Conservation (phyloP, 2,329 filamentous ascomycete species). For the Purpureocillium takamizusanense region DNA sequence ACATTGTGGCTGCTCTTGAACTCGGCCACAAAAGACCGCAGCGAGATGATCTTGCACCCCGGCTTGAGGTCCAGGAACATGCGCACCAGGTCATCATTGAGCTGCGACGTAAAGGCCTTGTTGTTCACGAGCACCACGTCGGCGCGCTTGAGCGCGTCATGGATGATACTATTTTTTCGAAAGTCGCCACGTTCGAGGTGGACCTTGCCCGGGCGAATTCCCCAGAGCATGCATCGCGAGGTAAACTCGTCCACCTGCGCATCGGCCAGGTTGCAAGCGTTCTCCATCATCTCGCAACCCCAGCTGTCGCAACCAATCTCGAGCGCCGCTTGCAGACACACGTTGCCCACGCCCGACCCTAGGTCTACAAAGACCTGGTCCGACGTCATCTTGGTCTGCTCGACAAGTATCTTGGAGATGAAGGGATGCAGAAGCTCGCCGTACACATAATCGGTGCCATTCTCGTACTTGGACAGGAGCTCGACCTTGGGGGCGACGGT, state of each 20-base stretch:
- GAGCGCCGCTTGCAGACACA: conserved; percentile 85
- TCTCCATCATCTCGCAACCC: conserved; percentile 94
- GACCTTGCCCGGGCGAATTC: conserved; percentile 70
- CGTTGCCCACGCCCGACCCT: conserved; percentile 92
- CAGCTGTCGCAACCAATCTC: conserved; percentile 91
- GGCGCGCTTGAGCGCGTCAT: conserved; percentile 66
- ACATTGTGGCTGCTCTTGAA: conserved; percentile 69
- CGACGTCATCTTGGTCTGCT: conserved; percentile 68
- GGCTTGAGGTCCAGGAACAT: conserved; percentile 92
- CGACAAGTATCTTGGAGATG: conserved; percentile 69
- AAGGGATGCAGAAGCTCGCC: conserved; percentile 85
- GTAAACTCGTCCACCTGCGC: conserved; percentile 75
- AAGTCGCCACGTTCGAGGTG: conserved; percentile 79
- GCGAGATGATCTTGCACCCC: conserved; percentile 80
- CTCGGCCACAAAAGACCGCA: conserved; percentile 83
- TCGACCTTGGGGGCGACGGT: conserved; percentile 87
- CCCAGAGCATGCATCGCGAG: conserved; percentile 84
- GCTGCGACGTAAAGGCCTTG: conserved; percentile 81
- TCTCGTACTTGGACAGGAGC: conserved; percentile 73
- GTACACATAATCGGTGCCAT: conserved; percentile 88
- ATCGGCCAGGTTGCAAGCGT: conserved; percentile 73
- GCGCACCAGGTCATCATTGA: conserved; percentile 77
- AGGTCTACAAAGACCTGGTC: conserved; percentile 87
- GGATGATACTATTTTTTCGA: conserved; percentile 60
- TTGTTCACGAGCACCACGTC: conserved; percentile 99